Base-by-base conservation (phyloP, 2,329 filamentous ascomycete genomes). In the Colletotrichum cuscutae region DNA sequence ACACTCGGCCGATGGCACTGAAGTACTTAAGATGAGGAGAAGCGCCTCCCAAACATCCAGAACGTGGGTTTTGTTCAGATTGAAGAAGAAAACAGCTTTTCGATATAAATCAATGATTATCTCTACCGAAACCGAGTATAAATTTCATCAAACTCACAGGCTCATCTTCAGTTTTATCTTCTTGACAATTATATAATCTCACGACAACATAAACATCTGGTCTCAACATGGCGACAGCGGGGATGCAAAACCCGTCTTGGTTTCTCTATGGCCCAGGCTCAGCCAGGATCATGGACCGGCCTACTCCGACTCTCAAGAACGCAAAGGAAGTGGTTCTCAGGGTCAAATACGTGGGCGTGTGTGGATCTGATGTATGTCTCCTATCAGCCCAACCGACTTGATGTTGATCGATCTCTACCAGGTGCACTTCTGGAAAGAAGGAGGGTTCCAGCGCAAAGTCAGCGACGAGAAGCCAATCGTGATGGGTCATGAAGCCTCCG, bases 401-500 rank as follows among this genome's bases (percentile, higher is more conserved):
- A 6, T 24, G 22, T 32, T 64, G 13, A 54, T 12, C 61, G 2
- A 19, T 4, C 19, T 7, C 8, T 28, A 4, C 19, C 46, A 54
- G 65, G 65, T 67, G 13, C 66, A 75, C 54, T 73, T 75, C 42
- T 76, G 73, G 70, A n/a, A 65, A 19, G 73, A 74, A 24, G 75
- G 73, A n/a, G 73, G 75, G n/a, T 58, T 76, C 12, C 59, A 30
- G 24, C 35, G 65, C 37, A 67, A 60, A 46, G 61, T 67, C 3
- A 60, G 53, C 56, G 22, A 28, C 37, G 56, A 26, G 11, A 79
- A 80, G 46, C 85, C 86, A 9, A 76, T 87, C 42, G 82, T 82
- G 42, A 79, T 86, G 75, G 91, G 91, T 72, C 76, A 77, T 57
- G 75, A 76, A 37, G 74, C 93, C 22, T 87, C 93, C 2, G 94